Base-by-base conservation (phyloP, 805 yeast species). In the Torulaspora franciscae region DNA sequence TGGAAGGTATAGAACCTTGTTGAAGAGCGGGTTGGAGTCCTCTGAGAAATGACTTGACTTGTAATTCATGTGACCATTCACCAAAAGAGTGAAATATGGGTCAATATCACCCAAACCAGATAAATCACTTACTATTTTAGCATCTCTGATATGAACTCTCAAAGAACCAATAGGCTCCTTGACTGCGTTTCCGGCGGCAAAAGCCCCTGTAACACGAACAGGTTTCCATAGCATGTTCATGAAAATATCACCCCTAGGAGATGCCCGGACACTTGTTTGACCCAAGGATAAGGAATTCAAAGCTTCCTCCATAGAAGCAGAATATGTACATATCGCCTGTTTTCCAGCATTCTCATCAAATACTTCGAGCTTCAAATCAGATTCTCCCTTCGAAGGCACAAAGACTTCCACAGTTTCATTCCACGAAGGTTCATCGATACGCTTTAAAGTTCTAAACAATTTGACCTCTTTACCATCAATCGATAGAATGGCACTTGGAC, bases 361-460 rank as follows among this genome's bases (percentile, higher is more conserved):
- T 22, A 85, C 71, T 19, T 76, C 61, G n/a, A 85, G 65, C 49
- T 72, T 75, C 24, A 84, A 54, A 22, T 69, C 68, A 13, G 89
- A 74, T 26, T 65, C 66, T 0, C 81, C 71, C 60, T 81, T 85
- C 24, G 83, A 74, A 5, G 80, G 74, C 29, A 85, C 67, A 52
- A 85, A 70, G 4, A 77, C 59, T 64, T 85, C 95, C 45, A 79
- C 64, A 24, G 73, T 61, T 55, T 80, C 79, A 47, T 79, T 80
- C 80, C 85, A 85, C 9, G 80, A 68, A 13, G 95, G 95, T 56
- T 81, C 87, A 56, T 84, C 85, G 7, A 80, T 73, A 57, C 78
- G 75, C 56, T 78, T 80, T 59, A 84, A 70, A 26, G 76, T 74
- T 69, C 93, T 78, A 43, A 80, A 76, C 5, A 67, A 67, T 55